A percentile compares a stretch with the other conserved stretches of the same genome.
These are phyloP conservation scores for Kodamaea lidongshanica DNA, from an alignment of 805 yeast genomes.

Conservation along the genomic window DNA sequence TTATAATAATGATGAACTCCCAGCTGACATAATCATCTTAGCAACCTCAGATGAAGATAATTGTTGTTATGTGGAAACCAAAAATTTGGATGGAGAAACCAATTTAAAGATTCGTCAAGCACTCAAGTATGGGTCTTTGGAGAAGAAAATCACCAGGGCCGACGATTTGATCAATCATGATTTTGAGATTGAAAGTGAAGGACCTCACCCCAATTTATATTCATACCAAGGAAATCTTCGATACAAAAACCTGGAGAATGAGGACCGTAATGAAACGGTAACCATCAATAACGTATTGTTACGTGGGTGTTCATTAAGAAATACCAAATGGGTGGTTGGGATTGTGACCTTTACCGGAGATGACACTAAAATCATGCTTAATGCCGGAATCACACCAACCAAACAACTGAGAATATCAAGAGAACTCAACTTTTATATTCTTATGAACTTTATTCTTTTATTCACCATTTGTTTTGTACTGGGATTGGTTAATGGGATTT, in stretches of 20 bases:
- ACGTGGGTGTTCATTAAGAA: slow-evolving; percentile 68
- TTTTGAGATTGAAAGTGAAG: slow-evolving; percentile 75
- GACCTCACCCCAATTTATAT: slow-evolving; percentile 75
- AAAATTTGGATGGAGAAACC: slow-evolving; percentile 71
- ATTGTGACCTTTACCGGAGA: slow-evolving; percentile 69
- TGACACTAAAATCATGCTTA: slow-evolving; percentile 72
- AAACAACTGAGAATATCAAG: slow-evolving; percentile 60
- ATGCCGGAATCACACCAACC: slow-evolving; percentile 73
- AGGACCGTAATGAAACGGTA: slow-evolving; percentile 45
- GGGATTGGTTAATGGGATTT: slow-evolving; percentile 66
- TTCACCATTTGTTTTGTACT: slow-evolving; percentile 63
- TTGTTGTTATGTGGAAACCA: slow-evolving; percentile 64
- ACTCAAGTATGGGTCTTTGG: slow-evolving; percentile 50
- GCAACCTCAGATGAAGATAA: slow-evolving; percentile 68
- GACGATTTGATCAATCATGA: slow-evolving; percentile 35
- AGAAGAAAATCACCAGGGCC: slow-evolving; percentile 35
- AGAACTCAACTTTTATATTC: slow-evolving; percentile 61
- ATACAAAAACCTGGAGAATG: slow-evolving; percentile 13
- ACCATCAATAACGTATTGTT: slow-evolving; percentile 57
- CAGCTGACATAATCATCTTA: slow-evolving; percentile 66
- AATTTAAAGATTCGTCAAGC: slow-evolving; percentile 74
- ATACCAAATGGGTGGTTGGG: slow-evolving; percentile 73
- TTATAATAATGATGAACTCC: slow-evolving; percentile 66
- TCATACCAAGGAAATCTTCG: slow-evolving; percentile 64
- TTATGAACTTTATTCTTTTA: slow-evolving; percentile 54